Base-by-base conservation (phyloP, 257 asterid species). In the Scutellaria galericulata region DNA sequence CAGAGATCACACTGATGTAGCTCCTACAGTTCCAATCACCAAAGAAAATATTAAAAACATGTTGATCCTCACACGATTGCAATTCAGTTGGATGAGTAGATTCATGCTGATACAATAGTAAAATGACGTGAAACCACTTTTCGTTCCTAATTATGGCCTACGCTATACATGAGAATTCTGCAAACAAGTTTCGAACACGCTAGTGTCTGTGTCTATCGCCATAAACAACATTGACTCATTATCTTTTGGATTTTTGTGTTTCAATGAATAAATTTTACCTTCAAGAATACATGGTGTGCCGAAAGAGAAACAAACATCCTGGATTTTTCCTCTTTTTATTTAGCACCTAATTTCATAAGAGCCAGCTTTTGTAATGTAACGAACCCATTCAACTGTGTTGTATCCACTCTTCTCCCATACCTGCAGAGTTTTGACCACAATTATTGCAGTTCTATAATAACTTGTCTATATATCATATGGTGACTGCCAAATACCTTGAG, bases 391-490 rank as follows among this genome's bases (percentile, higher is more conserved):
- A 35, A 94, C 99, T 0, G 99, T 94, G 84, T 94, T 94, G 85
- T 94, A 94, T 39, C 99, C 99, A 57, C 97, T 94, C 90, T 94
- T 94, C 82, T 94, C 98, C 99, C 99, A 94, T 46, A 94, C 98
- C 98, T 93, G 90, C 79, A 84, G 53, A 77, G 58, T 46, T 35
- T 50, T 11, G 39, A 63, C 13, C 45, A 11, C 18, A 74, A 62
- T 75, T 67, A 63, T 51, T 40, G 60, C 78, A 68, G 60, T 64
- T 75, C 14, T 47, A 55, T 12, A 35, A 35, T 47, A 56, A 8
- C 9, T 45, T 27, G 68, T 46, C 37, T 70, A 27, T 37, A 48
- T 50, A 46, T 60, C 37, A 57, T 45, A 44, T 12, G 54, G 55
- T 40, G 64, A 62, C 66, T 42, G 57, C 6, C 12, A 52, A 52